Conservation (phyloP, 2,329 filamentous ascomycete species). For the Aspergillus flavus region DNA sequence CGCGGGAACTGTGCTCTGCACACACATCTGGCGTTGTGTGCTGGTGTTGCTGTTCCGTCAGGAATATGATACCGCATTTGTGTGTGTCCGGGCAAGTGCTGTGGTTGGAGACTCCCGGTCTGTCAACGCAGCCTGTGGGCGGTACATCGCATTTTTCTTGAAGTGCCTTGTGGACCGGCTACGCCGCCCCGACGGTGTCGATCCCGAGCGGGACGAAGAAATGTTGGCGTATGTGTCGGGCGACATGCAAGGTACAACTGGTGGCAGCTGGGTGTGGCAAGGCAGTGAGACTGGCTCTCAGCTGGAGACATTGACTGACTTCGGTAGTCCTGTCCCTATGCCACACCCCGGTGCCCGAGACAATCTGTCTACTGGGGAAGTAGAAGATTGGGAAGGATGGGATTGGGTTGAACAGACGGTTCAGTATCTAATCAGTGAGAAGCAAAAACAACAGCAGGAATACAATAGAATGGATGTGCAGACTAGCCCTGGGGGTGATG, state of each 20-base stretch:
- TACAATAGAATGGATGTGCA: constrained; percentile 39
- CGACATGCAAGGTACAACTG: constrained; percentile 78
- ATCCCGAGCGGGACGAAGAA: constrained; percentile 74
- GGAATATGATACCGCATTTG: constrained; percentile 71
- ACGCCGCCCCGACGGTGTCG: constrained; percentile 44
- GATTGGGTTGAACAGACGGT: constrained; percentile 68
- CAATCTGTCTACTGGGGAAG: constrained; percentile 54
- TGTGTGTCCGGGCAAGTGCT: constrained; percentile 71
- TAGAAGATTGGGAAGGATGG: constrained; percentile 80
- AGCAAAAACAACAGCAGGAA: constrained; percentile 36
- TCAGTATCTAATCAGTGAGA: constrained; percentile 56
- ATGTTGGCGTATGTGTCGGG: constrained; percentile 82
- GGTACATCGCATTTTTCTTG: constrained; percentile 80
- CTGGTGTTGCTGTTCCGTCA: constrained; percentile 77
- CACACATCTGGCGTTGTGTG: constrained; percentile 84
- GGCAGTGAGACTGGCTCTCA: constrained; percentile 56
- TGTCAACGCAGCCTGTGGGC: constrained; percentile 76
- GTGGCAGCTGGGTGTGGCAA: constrained; percentile 83
- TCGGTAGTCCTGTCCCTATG: constrained; percentile 19
- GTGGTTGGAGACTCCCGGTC: constrained; percentile 72
- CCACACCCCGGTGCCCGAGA: constrained; percentile 18
- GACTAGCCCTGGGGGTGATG: constrained; percentile 22
- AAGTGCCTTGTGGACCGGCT: constrained; percentile 63
- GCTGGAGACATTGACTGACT: constrained; percentile 28
- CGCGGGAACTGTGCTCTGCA: constrained; percentile 74